These are phyloP conservation scores for Tuber borchii DNA, from an alignment of 495 filamentous ascomycete species.

Conservation along the genomic window DNA sequence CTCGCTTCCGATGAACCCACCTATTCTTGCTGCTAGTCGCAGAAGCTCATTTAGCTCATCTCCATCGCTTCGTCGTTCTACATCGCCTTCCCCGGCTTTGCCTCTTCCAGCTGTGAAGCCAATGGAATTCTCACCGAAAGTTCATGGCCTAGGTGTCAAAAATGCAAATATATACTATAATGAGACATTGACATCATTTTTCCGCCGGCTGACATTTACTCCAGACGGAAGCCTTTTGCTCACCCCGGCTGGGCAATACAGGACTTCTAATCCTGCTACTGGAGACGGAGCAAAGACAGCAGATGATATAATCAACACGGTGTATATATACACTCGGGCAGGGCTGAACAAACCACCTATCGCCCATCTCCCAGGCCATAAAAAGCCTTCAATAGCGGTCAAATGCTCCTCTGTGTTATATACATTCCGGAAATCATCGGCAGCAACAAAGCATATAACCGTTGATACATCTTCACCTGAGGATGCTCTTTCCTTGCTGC, in stretches of 20 bases:
- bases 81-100: conserved; percentile 89
- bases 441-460: conserved; percentile 77
- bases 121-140: conserved; percentile 77
- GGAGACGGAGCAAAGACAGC: conserved; percentile 62
- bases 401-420: conserved; percentile 90
- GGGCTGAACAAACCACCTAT: conserved; percentile 96
- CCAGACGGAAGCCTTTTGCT: conserved; percentile 93
- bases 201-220: conserved; percentile 86
- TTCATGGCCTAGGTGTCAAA: conserved; percentile 60
- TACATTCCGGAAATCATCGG: conserved; percentile 61
- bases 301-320: conserved; percentile 90
- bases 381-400: conserved; percentile 95
- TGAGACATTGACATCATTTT: conserved; percentile 95
- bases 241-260: conserved; percentile 93
- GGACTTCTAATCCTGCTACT: conserved; percentile 63
- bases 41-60: conserved; percentile 93
- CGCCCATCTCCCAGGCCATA: conserved; percentile 94
- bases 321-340: conserved; percentile 94
- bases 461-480: conserved; percentile 87
- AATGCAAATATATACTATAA: conserved; percentile 94
- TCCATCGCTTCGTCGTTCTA: conserved; percentile 74
- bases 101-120: conserved; percentile 96
- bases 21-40: conserved; percentile 81
- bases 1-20: conserved; percentile 94
- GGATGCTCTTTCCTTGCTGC: conserved; percentile 72